Evolutionary conservation across 2,329 filamentous ascomycete species (phyloP).

Genomic region (Exophiala sp.): DNA sequence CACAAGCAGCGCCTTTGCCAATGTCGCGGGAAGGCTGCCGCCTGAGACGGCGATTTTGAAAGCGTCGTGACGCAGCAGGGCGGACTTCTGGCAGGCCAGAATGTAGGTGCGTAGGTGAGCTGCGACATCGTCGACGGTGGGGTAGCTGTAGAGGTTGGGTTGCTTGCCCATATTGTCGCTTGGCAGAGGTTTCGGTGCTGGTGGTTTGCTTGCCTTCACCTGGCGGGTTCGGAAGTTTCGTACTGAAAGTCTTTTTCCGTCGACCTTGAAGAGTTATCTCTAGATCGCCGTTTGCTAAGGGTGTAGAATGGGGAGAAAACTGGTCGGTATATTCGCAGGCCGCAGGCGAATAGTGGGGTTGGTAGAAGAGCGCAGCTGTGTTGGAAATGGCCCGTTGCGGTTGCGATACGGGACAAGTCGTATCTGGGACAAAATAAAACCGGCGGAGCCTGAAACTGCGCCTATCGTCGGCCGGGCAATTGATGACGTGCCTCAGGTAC

Average conservation of each 20-base stretch:
- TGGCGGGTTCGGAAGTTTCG: too few species aligned
- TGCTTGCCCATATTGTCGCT: slow-evolving; percentile 35
- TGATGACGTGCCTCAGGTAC: slow-evolving; percentile 9
- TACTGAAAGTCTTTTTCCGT: too few species aligned
- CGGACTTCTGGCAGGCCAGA: slow-evolving; percentile 71
- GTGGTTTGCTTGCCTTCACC: too few species aligned
- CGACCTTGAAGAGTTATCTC: not conserved
- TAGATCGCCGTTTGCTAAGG: not conserved
- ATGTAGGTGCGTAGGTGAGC: slow-evolving; percentile 74
- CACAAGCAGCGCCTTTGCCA: slow-evolving; percentile 72
- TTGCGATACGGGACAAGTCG: slow-evolving; percentile 8
- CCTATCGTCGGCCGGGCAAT: slow-evolving; percentile 5
- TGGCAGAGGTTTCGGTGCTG: too few species aligned
- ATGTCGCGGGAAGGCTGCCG: slow-evolving; percentile 81
- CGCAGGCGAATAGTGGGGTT: not conserved
- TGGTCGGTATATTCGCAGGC: not conserved
- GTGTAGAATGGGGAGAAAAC: not conserved
- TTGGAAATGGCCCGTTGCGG: not conserved
- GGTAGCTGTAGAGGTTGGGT: slow-evolving; percentile 72
- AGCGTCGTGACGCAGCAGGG: slow-evolving; percentile 68
- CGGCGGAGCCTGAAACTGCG: slow-evolving; percentile 1
- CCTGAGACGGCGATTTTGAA: slow-evolving; percentile 94
- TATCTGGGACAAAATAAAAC: not conserved
- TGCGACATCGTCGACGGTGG: slow-evolving; percentile 63
- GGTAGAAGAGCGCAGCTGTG: not conserved